Percentiles rank a stretch among this genome's conserved stretches.
These are phyloP conservation scores for Antrodiella citrinella DNA, from an alignment of 768 basidiomycete genomes.

Conservation along the genomic window DNA sequence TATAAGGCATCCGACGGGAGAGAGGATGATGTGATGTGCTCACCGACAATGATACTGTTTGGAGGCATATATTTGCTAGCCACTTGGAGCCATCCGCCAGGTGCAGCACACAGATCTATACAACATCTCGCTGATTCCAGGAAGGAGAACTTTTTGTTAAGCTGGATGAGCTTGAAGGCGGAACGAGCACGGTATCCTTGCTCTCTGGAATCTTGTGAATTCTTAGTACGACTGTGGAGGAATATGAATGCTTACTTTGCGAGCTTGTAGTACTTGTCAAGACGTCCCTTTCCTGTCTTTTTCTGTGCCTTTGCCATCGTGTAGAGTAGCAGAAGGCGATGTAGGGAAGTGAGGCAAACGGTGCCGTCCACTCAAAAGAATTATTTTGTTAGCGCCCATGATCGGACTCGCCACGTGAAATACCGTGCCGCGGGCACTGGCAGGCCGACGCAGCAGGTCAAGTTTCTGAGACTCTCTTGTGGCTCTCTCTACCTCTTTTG, in stretches of 20 bases:
- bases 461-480: no score
- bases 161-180: conserved; percentile 96
- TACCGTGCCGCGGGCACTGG: not conserved
- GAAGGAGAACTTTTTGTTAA: conserved; percentile 96
- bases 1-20: conserved; percentile 8
- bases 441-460: no score
- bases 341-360: not conserved
- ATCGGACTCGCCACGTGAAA: not conserved
- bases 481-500: no score
- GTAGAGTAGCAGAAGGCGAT: not conserved
- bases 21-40: conserved; percentile 19
- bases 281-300: conserved; percentile 92
- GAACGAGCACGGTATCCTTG: conserved; percentile 99
- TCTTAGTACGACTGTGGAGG: not conserved
- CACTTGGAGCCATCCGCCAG: conserved; percentile 98
- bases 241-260: conserved; percentile 51
- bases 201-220: conserved; percentile 48
- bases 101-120: conserved; percentile 97
- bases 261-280: conserved; percentile 96
- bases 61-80: conserved; percentile 96
- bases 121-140: conserved; percentile 85
- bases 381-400: conserved; percentile 2
- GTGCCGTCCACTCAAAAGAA: not conserved
- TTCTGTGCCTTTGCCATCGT: conserved; percentile 54
- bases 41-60: conserved; percentile 87